Percentiles rank a stretch among this genome's conserved stretches.
Evolutionary conservation across 2,329 filamentous ascomycete species (phyloP).

Genomic region (Alternaria gansuensis): DNA sequence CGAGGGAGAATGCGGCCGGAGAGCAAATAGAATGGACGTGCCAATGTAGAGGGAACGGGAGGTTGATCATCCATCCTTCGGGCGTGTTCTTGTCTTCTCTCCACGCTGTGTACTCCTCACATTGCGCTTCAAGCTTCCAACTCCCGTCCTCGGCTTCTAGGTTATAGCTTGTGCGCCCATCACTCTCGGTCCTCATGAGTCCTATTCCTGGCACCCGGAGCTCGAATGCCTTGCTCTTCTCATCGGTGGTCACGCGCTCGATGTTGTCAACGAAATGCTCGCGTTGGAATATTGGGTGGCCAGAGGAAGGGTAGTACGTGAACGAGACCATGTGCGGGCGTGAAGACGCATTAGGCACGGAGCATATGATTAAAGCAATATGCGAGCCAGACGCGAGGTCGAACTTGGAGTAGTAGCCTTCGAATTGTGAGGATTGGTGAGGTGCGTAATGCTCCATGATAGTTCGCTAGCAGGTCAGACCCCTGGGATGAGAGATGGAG

Average conservation of each 20-base stretch:
- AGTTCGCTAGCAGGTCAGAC: background rate
- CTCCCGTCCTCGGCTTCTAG: conserved; percentile 34
- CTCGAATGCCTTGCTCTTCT: conserved; percentile 51
- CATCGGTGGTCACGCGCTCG: conserved; percentile 43
- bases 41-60: conserved; percentile 62
- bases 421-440: conserved; percentile 56
- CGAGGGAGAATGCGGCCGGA: conserved; percentile 52
- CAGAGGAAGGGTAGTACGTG: conserved; percentile 57
- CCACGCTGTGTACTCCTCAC: conserved; percentile 54
- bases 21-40: conserved; percentile 60
- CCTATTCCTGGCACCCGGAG: conserved; percentile 54
- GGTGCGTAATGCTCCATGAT: conserved; percentile 57
- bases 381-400: conserved; percentile 57
- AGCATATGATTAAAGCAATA: conserved; percentile 59
- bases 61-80: conserved; percentile 56
- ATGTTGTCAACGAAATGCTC: conserved; percentile 57
- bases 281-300: conserved; percentile 50
- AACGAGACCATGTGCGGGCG: conserved; percentile 59
- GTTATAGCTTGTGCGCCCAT: conserved; percentile 53
- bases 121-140: conserved; percentile 55
- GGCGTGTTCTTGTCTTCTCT: conserved; percentile 50
- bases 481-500: background rate
- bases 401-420: conserved; percentile 63
- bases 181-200: conserved; percentile 47
- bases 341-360: conserved; percentile 54